Conservation (phyloP, 257 asterid species). For the Fraxinus cuspidata region DNA sequence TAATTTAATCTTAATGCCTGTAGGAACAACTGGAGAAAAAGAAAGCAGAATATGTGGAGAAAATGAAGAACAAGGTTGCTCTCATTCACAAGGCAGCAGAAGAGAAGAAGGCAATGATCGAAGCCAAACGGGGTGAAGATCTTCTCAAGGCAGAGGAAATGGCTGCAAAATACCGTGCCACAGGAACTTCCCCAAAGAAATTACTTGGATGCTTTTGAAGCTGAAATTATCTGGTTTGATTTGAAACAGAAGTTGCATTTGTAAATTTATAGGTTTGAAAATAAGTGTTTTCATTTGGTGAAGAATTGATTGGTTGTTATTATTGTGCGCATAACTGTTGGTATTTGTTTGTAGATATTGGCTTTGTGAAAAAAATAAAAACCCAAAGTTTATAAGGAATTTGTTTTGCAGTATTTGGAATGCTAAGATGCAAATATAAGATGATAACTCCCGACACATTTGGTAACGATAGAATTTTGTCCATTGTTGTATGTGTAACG, state of each 20-base stretch:
- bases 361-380: constrained; percentile 19
- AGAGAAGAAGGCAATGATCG: constrained; percentile 70
- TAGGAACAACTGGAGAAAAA: constrained; percentile 81
- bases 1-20: neutral
- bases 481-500: no score
- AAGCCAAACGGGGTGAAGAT: constrained; percentile 85
- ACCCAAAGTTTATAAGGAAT: constrained; percentile 7
- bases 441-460: neutral
- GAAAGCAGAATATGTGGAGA: constrained; percentile 78
- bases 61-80: constrained; percentile 73
- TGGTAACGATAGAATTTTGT: neutral
- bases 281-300: constrained; percentile 39
- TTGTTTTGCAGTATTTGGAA: neutral
- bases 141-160: constrained; percentile 86
- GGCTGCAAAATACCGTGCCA: constrained; percentile 85
- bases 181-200: constrained; percentile 87
- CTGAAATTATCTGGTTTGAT: constrained; percentile 26
- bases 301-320: constrained; percentile 38
- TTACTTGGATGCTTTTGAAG: constrained; percentile 69
- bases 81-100: constrained; percentile 76
- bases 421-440: neutral
- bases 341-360: constrained; percentile 28
- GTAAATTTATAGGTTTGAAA: constrained; percentile 37
- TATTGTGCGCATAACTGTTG: constrained; percentile 49
- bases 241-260: constrained; percentile 26